Conservation (phyloP, 2,329 filamentous ascomycete genomes). For the Alternaria triticimaculans region DNA sequence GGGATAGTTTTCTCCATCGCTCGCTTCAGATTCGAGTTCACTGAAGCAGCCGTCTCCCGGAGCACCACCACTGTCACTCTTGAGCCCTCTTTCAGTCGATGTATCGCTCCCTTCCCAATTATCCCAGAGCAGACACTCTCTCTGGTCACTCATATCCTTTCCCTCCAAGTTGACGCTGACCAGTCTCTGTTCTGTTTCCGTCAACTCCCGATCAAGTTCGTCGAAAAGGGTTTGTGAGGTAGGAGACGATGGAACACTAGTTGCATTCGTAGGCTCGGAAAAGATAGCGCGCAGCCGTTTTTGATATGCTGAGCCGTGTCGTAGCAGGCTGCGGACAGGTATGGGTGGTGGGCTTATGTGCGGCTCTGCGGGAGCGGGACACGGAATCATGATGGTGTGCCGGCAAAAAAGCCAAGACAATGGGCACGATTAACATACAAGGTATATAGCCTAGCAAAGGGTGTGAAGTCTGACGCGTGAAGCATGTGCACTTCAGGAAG, state of each 20-base stretch:
- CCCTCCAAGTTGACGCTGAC: background rate
- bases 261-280: background rate
- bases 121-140: background rate
- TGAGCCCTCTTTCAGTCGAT: background rate
- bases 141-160: background rate
- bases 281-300: background rate
- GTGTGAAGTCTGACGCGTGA: background rate
- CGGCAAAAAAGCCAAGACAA: background rate
- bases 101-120: background rate
- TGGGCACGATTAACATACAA: background rate
- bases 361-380: background rate
- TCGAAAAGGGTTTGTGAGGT: background rate
- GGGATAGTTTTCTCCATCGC: background rate
- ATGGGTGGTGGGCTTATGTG: constrained; percentile 7
- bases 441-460: background rate
- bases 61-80: background rate
- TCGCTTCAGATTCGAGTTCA: background rate
- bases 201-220: constrained; percentile 3
- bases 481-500: constrained; percentile 1
- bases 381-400: constrained; percentile 2
- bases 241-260: background rate
- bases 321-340: constrained; percentile 9
- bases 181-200: constrained; percentile 3
- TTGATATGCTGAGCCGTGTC: background rate
- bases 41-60: background rate